Percentiles rank a stretch among this genome's conserved stretches.
Conservation (phyloP, 176 grass and related monocot genomes). For the Oryza australiensis region DNA sequence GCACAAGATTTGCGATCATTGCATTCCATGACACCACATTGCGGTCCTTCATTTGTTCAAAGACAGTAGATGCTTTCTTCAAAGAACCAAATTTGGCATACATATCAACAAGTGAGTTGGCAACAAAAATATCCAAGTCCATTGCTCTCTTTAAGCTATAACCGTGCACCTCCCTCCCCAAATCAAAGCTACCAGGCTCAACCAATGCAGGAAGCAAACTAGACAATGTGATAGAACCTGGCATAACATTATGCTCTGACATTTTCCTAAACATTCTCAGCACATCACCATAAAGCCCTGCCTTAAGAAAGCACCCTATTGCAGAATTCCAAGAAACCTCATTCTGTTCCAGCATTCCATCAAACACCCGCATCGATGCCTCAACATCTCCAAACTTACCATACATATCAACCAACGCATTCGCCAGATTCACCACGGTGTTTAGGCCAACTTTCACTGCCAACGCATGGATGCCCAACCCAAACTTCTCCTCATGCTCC, state of each 20-base stretch:
- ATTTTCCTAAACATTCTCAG: conserved; percentile 56
- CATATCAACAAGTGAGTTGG: conserved; percentile 85
- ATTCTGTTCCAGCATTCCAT: conserved; percentile 49
- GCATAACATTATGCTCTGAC: conserved; percentile 23
- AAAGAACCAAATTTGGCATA: conserved; percentile 77
- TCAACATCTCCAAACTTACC: conserved; percentile 59
- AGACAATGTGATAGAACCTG: conserved; percentile 66
- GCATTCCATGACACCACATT: conserved; percentile 85
- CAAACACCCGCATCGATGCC: conserved; percentile 47
- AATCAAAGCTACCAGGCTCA: conserved; percentile 57
- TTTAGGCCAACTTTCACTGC: conserved; percentile 54
- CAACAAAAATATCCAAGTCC: conserved; percentile 65
- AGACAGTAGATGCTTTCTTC: conserved; percentile 52
- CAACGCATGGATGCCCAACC: conserved; percentile 56
- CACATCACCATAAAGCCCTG: conserved; percentile 43
- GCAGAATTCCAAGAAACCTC: conserved; percentile 86
- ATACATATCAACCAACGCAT: conserved; percentile 76
- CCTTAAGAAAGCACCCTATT: conserved; percentile 60
- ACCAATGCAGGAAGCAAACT: conserved; percentile 75
- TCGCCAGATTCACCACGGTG: conserved; percentile 51
- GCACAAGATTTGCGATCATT: conserved; percentile 73
- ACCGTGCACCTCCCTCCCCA: conserved; percentile 66
- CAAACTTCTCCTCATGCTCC: conserved; percentile 52
- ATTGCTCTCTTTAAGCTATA: conserved; percentile 58
- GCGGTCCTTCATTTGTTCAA: conserved; percentile 50